Evolutionary conservation across 73 alveolate genomes (phyloP).

Genomic region (Diophrys sp.): DNA sequence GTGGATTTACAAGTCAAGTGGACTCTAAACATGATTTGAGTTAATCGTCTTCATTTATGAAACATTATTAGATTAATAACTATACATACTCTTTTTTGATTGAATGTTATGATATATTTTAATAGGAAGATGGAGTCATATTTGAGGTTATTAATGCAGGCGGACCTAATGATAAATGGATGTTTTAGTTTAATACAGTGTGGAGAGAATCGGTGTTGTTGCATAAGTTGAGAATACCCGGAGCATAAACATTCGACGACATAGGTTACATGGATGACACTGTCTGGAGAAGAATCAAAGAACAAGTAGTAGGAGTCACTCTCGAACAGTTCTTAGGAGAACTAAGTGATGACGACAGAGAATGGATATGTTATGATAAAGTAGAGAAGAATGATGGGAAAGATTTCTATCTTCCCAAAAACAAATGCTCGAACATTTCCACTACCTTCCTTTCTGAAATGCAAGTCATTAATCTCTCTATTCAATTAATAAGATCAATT

Average conservation of each 20-base stretch:
- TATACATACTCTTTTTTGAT: too few relatives aligned
- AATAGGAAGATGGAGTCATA: neutral
- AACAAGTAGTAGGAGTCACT: neutral
- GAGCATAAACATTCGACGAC: neutral
- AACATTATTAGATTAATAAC: too few relatives aligned
- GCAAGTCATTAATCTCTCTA: conserved; percentile 39
- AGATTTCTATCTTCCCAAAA: neutral
- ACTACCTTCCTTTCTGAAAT: conserved; percentile 38
- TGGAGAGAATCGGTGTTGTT: neutral
- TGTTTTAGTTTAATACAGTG: neutral
- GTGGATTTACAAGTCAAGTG: neutral
- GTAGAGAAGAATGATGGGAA: neutral
- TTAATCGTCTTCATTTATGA: neutral
- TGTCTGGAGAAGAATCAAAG: neutral
- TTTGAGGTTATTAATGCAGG: neutral
- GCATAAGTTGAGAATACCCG: neutral
- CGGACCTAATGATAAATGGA: neutral
- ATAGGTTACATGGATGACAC: neutral
- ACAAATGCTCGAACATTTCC: neutral
- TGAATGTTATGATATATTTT: neutral
- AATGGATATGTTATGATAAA: neutral
- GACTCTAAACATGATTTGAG: neutral
- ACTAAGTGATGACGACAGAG: neutral
- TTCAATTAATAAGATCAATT: conserved; percentile 30
- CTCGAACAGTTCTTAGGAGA: neutral